Evolutionary conservation across 2,329 filamentous ascomycete genomes (phyloP).

Genomic region (Erysiphe pulchra): DNA sequence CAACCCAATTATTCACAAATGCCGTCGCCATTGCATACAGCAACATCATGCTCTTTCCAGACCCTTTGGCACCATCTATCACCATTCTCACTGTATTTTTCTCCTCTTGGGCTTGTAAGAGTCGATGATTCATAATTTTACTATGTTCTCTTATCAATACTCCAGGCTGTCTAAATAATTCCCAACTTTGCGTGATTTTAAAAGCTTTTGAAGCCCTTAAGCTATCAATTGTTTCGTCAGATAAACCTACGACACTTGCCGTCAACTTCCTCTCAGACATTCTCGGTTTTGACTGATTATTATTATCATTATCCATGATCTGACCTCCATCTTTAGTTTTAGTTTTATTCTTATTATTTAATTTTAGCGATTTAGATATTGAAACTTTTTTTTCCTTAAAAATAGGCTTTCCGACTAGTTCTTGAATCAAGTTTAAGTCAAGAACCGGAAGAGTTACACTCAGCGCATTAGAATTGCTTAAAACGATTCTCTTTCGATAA

Average conservation of each 20-base stretch:
- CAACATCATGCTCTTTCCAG: slow-evolving; percentile 70
- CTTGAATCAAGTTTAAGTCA: slow-evolving; percentile 24
- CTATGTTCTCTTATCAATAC: slow-evolving; percentile 57
- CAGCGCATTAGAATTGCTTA: slow-evolving; percentile 85
- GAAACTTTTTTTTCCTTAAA: slow-evolving; percentile 21
- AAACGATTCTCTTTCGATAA: slow-evolving; percentile 63
- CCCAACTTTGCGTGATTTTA: slow-evolving; percentile 74
- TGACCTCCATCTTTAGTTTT: background rate
- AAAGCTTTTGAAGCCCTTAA: slow-evolving; percentile 72
- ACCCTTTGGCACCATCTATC: slow-evolving; percentile 43
- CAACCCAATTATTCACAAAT: slow-evolving; percentile 64
- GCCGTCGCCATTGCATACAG: slow-evolving; percentile 66
- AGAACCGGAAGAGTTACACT: slow-evolving; percentile 43
- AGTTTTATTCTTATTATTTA: slow-evolving; percentile 7
- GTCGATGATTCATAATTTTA: slow-evolving; percentile 37
- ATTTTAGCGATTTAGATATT: slow-evolving; percentile 15
- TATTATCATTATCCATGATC: no score
- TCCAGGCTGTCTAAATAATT: slow-evolving; percentile 58
- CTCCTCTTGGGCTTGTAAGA: slow-evolving; percentile 27
- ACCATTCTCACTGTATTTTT: slow-evolving; percentile 37
- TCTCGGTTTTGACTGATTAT: background rate
- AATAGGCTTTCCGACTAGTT: slow-evolving; percentile 15
- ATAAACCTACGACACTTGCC: slow-evolving; percentile 44
- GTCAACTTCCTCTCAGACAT: slow-evolving; percentile 13
- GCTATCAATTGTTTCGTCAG: slow-evolving; percentile 46